phyloP scores from a whole-genome alignment of 192 early-diverging fungal species.

The Spizellomyces punctatus region DNA sequence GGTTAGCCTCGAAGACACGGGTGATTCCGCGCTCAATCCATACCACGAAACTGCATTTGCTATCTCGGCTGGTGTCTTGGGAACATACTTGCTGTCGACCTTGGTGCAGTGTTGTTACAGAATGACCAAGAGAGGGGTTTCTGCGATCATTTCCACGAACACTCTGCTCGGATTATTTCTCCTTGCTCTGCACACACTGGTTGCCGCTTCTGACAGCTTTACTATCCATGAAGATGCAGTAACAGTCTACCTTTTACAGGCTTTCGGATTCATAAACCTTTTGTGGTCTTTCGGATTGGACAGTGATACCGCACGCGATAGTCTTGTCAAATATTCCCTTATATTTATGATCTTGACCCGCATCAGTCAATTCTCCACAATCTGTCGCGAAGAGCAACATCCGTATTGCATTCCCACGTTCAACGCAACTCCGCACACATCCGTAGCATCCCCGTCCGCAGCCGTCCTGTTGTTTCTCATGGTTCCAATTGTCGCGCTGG shows the following conservation, averaged over 20 bases:
- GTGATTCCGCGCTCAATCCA: slow-evolving; percentile 25
- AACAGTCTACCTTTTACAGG: slow-evolving; percentile 66
- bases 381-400: slow-evolving; percentile 90
- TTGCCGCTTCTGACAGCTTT: slow-evolving; percentile 87
- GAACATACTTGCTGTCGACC: slow-evolving; percentile 12
- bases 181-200: slow-evolving; percentile 58
- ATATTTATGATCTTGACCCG: slow-evolving; percentile 56
- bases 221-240: slow-evolving; percentile 86
- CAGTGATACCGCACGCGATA: slow-evolving; percentile 13
- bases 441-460: slow-evolving; percentile 54
- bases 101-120: background rate
- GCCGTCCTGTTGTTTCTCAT: slow-evolving; percentile 46
- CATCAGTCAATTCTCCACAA: slow-evolving; percentile 62
- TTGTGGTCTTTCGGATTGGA: slow-evolving; percentile 33
- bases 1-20: slow-evolving; percentile 8
- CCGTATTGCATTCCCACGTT: slow-evolving; percentile 79
- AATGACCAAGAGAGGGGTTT: background rate
- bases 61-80: slow-evolving; percentile 20
- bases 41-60: slow-evolving; percentile 41
- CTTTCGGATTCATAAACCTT: slow-evolving; percentile 57
- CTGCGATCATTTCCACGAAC: background rate
- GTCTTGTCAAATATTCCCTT: slow-evolving; percentile 23
- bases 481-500: slow-evolving; percentile 43
- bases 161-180: slow-evolving; percentile 34
- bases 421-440: slow-evolving; percentile 62